These are phyloP conservation scores for Apocynum venetum DNA, from an alignment of 257 asterid genomes.

Conservation along the genomic window DNA sequence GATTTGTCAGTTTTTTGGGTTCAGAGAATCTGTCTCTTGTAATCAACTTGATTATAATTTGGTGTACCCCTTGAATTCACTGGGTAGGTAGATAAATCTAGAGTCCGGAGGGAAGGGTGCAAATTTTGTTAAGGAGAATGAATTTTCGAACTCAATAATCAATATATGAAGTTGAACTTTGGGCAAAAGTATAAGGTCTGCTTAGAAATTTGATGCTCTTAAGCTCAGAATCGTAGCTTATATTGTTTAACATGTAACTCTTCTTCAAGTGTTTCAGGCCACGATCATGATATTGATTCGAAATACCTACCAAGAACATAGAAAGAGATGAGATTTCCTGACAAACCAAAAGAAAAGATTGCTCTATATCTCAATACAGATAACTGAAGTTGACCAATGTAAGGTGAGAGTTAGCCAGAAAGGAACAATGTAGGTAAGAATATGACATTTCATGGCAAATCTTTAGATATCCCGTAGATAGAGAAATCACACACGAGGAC, in stretches of 20 bases:
- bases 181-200: too few species aligned
- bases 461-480: neutral
- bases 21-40: neutral
- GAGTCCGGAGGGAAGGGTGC: neutral
- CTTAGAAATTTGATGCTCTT: too few species aligned
- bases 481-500: neutral
- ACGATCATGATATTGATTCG: too few species aligned
- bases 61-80: neutral
- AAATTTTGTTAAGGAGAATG: neutral
- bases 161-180: neutral
- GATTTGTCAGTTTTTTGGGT: neutral
- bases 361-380: too few species aligned
- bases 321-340: neutral
- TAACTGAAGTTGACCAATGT: too few species aligned
- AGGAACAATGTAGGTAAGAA: too few species aligned
- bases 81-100: neutral
- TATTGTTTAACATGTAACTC: too few species aligned
- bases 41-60: neutral
- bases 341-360: neutral
- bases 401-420: too few species aligned
- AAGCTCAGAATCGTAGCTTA: too few species aligned
- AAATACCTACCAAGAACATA: too few species aligned
- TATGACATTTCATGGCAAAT: neutral
- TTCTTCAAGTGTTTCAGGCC: too few species aligned
- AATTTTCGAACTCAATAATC: neutral